A percentile compares a stretch with the other conserved stretches of the same genome.
phyloP scores from a whole-genome alignment of 129 eudicot genomes.

The Artemisia argyi region DNA sequence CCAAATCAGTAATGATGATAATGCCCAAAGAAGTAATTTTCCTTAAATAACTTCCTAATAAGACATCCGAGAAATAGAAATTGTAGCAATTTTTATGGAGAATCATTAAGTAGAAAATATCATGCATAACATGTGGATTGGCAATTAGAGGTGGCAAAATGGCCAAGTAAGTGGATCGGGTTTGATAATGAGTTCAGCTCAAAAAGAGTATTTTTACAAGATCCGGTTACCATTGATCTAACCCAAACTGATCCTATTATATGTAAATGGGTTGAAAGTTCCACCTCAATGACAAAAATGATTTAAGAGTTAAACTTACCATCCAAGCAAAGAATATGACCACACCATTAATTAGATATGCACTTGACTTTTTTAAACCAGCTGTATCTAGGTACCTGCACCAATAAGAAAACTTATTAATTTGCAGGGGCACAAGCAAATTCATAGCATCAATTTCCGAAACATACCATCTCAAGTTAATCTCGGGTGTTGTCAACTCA shows the following conservation, averaged over 20 bases:
- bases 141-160: neutral
- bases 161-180: no score
- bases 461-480: slow-evolving; percentile 86
- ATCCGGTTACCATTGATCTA: no score
- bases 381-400: slow-evolving; percentile 88
- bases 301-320: slow-evolving; percentile 44
- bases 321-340: slow-evolving; percentile 75
- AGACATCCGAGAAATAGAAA: neutral
- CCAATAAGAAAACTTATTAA: slow-evolving; percentile 10
- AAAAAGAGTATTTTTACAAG: no score
- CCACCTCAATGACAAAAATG: no score
- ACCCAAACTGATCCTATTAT: no score
- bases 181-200: no score
- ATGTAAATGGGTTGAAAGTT: no score
- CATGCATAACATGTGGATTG: slow-evolving; percentile 3
- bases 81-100: neutral
- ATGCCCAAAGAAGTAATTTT: neutral
- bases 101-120: slow-evolving; percentile 3
- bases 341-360: slow-evolving; percentile 72
- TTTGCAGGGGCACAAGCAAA: neutral
- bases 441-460: slow-evolving; percentile 5
- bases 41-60: neutral
- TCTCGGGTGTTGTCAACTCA: slow-evolving; percentile 84
- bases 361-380: slow-evolving; percentile 72
- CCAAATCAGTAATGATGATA: neutral